These are phyloP conservation scores for Ensete glaucum DNA, from an alignment of 176 grass and related monocot genomes.

Conservation along the genomic window DNA sequence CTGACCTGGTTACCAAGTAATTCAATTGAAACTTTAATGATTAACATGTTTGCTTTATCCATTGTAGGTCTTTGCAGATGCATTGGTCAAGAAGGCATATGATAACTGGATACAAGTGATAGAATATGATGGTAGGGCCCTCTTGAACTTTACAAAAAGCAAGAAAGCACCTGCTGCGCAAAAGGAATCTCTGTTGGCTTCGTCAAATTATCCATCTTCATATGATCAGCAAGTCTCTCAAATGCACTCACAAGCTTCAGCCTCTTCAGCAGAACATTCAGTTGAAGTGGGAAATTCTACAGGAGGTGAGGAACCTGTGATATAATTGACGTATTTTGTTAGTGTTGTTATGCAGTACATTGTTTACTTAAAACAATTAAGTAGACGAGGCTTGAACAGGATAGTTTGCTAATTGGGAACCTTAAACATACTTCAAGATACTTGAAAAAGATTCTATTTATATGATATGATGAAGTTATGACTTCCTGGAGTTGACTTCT, in stretches of 20 bases:
- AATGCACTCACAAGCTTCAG: slow-evolving; percentile 24
- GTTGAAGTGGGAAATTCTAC: not conserved
- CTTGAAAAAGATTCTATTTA: too few relatives aligned
- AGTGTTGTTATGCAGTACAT: not conserved
- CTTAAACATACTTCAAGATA: too few relatives aligned
- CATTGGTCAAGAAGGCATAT: slow-evolving; percentile 63
- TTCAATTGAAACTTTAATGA: too few relatives aligned
- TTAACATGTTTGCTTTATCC: too few relatives aligned
- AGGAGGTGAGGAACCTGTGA: slow-evolving; percentile 35
- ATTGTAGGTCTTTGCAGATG: slow-evolving; percentile 46
- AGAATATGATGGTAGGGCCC: slow-evolving; percentile 66
- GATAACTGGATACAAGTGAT: slow-evolving; percentile 63
- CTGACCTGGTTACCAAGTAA: too few relatives aligned
- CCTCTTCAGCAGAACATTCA: not conserved
- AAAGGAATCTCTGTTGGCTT: slow-evolving; percentile 19
- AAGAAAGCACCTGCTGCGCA: slow-evolving; percentile 33
- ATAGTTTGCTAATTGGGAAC: not conserved
- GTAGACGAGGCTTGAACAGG: not conserved
- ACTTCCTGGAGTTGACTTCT: too few relatives aligned
- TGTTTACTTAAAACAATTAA: not conserved
- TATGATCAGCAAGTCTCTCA: slow-evolving; percentile 28
- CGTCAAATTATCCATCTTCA: slow-evolving; percentile 18
- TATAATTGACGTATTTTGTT: not conserved
- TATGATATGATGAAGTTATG: too few relatives aligned
- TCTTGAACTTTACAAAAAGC: slow-evolving; percentile 38